Evolutionary conservation across 2,329 filamentous ascomycete genomes (phyloP), one percentile per base, ranked within the genome.

Genomic region (Dactylellina cionopaga): DNA sequence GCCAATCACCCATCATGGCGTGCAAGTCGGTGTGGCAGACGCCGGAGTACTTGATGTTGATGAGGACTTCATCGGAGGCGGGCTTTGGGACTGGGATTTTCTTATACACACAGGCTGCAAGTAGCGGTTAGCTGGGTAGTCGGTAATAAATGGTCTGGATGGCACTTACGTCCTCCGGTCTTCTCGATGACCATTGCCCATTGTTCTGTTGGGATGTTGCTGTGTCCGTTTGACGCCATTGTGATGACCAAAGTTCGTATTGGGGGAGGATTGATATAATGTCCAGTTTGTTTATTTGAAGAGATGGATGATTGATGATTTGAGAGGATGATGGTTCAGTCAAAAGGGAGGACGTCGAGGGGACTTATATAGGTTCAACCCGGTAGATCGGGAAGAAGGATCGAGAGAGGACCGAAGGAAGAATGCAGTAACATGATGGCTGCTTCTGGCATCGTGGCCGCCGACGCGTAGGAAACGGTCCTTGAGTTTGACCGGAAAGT

Each of bases 131-230:
- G 51, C 24, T 74, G 27, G 39, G 6, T n/a, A 35, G 19, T 46
- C 10, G 17, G 7, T 25, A 29, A 29, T 29, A 43, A 41, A 81
- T 78, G 79, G 76, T n/a, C 29, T 3, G 7, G 5, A 15, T n/a
- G n/a, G n/a, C n/a, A 60, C 64, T 80, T 84, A 84, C 89, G 87
- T 63, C 88, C 89, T 76, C 91, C 92, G 65, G 85, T 89, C 85
- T 92, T 87, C 82, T 96, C 91, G 77, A 95, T 85, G 77, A 98
- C 91, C 82, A 95, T 91, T 55, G 94, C 94, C 92, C 90, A 96
- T 84, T 98, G 94, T 81, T 89, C 89, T 54, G 85, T 87, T 69
- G 94, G 94, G 78, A 97, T 86, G 63, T 87, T 77, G 51, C 22
- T 55, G 17, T 39, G 33, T 37, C 58, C 58, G 70, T 78, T 76